Evolutionary conservation across 2,329 filamentous ascomycete species (phyloP), one percentile per base, ranked within the genome.

Genomic region (Blastomyces emzantsi): DNA sequence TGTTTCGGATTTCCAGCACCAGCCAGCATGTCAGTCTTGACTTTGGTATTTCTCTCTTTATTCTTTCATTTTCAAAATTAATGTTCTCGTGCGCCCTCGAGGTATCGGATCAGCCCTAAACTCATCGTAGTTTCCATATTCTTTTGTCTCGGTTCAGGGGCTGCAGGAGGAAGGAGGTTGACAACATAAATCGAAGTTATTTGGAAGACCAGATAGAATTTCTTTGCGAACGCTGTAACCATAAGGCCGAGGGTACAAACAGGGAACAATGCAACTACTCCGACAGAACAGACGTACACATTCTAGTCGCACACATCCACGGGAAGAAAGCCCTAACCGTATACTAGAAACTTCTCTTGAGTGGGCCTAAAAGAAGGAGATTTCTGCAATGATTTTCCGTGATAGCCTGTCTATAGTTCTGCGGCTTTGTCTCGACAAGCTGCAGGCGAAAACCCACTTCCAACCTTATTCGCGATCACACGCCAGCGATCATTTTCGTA

Each of bases 391-490:
- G 30, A 56, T 60, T 60, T 60, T 33, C 41, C 39, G 51, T 17
- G 55, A 59, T 22, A 28, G 28, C 13, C 13, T 56, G 33, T 54
- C 64, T 67, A 69, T 63, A 92, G 76, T 76, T 90, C 84, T 64
- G 83, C 79, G 41, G 87, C 88, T 70, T 91, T 88, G 72, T 96
- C 91, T 75, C 89, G 88, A 78, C 92, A 97, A 55, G 92, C 90
- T 45, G 86, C 85, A 51, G 92, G 90, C 47, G 91, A 94, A 73
- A 96, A 95, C 57, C 92, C 92, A 60, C 87, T 90, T 66, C 92
- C 92, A 70, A 97, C 89, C 77, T 96, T 96, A 72, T 90, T 89
- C 65, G 92, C 89, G 66, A 96, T 87, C 72, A 95, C 90, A 69
- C 91, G 88, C 92, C 92, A 97, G 74, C 91, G 91, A 75, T 96